These are phyloP conservation scores for Suhomyces kilbournensis DNA, from an alignment of 805 yeast genomes.

Conservation along the genomic window DNA sequence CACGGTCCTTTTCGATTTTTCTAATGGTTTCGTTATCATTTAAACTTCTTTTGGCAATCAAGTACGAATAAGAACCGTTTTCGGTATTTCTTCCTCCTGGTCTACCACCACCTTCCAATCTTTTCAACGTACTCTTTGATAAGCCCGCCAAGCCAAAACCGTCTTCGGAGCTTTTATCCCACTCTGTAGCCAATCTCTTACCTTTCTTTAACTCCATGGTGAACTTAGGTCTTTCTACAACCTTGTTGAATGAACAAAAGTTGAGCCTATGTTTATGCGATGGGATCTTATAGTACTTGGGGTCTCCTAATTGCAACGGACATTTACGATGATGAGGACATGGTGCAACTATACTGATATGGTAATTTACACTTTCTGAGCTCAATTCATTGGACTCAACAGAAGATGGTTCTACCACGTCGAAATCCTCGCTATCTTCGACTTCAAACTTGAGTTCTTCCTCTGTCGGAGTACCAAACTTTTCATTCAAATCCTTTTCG, in stretches of 20 bases:
- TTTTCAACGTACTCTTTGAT: slow-evolving; percentile 24
- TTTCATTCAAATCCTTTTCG: slow-evolving; percentile 31
- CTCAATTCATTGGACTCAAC: slow-evolving; percentile 7
- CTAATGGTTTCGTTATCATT: slow-evolving; percentile 41
- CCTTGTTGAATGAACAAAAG: slow-evolving; percentile 74
- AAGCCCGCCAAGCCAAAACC: slow-evolving; percentile 51
- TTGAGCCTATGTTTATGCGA: slow-evolving; percentile 57
- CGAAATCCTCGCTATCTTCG: slow-evolving; percentile 34
- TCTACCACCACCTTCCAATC: slow-evolving; percentile 72
- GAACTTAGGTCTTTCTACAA: slow-evolving; percentile 73
- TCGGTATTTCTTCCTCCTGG: slow-evolving; percentile 70
- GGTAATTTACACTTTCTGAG: slow-evolving; percentile 39
- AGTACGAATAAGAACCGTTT: slow-evolving; percentile 67
- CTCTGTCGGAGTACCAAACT: slow-evolving; percentile 41
- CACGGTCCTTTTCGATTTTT: slow-evolving; percentile 38
- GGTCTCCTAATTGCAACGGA: slow-evolving; percentile 79
- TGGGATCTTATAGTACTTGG: slow-evolving; percentile 57
- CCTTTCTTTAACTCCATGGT: slow-evolving; percentile 87
- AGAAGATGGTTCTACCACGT: slow-evolving; percentile 18
- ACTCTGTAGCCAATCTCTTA: slow-evolving; percentile 61
- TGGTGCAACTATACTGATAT: slow-evolving; percentile 76
- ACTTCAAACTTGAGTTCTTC: slow-evolving; percentile 49
- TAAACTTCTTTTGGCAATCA: slow-evolving; percentile 61
- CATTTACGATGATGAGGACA: slow-evolving; percentile 85
- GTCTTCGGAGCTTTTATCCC: slow-evolving; percentile 58